Conservation (phyloP, 169 alveolate species). For the Theileria annulata region DNA sequence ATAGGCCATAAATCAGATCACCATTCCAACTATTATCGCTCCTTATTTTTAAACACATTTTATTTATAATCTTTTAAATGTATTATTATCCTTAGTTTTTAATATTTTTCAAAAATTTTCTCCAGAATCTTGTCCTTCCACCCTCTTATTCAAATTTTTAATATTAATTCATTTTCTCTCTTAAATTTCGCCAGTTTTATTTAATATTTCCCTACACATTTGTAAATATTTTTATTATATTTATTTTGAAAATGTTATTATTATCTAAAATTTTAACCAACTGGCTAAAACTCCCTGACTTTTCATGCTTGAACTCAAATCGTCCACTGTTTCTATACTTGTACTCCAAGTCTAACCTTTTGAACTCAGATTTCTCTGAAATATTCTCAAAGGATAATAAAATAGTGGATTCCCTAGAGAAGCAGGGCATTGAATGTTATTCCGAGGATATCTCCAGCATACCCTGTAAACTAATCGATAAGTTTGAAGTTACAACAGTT, state of each 20-base stretch:
- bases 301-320: constrained; percentile 7
- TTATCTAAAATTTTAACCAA: background rate
- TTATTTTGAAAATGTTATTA: background rate
- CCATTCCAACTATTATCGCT: background rate
- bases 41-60: background rate
- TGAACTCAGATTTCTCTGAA: background rate
- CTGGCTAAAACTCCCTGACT: constrained; percentile 13
- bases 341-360: background rate
- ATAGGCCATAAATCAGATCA: background rate
- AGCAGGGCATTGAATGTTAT: constrained; percentile 33
- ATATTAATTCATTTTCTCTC: background rate
- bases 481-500: constrained; percentile 34
- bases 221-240: background rate
- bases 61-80: background rate
- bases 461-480: constrained; percentile 14
- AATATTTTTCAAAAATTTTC: background rate
- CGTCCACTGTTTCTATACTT: constrained; percentile 7
- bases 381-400: background rate
- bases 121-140: background rate
- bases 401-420: background rate
- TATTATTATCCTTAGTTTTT: background rate
- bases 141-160: background rate
- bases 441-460: constrained; percentile 14
- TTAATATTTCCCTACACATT: background rate
- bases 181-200: background rate